phyloP scores from a whole-genome alignment of 441 rosid species.

The Adansonia grandidieri region DNA sequence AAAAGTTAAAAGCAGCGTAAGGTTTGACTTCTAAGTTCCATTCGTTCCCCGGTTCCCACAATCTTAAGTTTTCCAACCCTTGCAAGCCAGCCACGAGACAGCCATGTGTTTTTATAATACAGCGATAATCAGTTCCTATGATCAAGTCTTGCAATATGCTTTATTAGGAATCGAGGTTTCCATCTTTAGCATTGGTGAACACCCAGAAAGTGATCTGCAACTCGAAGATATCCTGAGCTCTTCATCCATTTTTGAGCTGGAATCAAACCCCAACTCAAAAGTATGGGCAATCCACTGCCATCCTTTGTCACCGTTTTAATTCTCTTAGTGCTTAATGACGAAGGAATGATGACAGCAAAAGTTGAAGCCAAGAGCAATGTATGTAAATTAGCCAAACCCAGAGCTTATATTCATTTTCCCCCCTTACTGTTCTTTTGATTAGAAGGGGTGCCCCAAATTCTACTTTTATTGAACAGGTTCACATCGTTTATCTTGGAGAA shows the following conservation, averaged over 20 bases:
- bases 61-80: conserved; percentile 17
- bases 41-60: conserved; percentile 20
- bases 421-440: background rate
- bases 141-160: background rate
- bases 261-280: background rate
- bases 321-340: conserved; percentile 1
- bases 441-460: background rate
- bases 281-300: conserved; percentile 9
- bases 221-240: background rate
- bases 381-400: background rate
- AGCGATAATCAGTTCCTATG: background rate
- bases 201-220: background rate
- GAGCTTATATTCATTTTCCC: background rate
- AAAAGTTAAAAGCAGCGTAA: conserved; percentile 26
- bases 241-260: background rate
- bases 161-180: background rate
- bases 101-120: background rate
- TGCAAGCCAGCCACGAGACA: conserved; percentile 18
- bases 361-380: conserved; percentile 25
- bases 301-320: background rate
- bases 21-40: conserved; percentile 20
- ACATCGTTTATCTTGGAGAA: conserved; percentile 52
- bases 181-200: background rate
- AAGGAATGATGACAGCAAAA: background rate
- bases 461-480: conserved; percentile 39